Evolutionary conservation across 176 grass and related monocot genomes (phyloP), one percentile per base, ranked within the genome.

Genomic region (Thinopyrum elongatum): DNA sequence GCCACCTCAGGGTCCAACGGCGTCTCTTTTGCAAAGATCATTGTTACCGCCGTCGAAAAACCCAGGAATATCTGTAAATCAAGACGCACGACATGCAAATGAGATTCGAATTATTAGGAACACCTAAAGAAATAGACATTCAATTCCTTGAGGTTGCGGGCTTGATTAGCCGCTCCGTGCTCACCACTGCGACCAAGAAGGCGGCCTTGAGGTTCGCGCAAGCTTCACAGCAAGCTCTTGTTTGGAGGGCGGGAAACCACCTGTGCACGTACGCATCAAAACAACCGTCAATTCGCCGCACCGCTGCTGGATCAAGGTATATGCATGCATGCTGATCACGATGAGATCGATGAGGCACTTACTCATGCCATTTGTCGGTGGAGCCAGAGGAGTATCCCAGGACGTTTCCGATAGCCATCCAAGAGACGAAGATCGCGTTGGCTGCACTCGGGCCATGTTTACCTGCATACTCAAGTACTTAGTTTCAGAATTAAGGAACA

Each of bases 391-490:
- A 91, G 82, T 95, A 93, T 80, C 91, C 95, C 41, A 98, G 74
- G 75, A 95, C 87, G 83, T 98, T 98, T 14, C 93, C 93, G 12
- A 95, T 55, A 30, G 91, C 95, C 95, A 98, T 98, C 95, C 95
- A 93, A 60, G 93, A 93, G 25, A 86, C 88, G 78, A 95, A 97
- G 82, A 97, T 97, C 31, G 88, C 95, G 76, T 97, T 95, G 6
- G 92, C 95, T 44, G 82, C 78, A 81, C 78, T 91, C 10, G 86
- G 88, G 4, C 95, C 90, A 38, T 94, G 88, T 31, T 61, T 65
- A 67, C 92, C 95, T 93, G 39, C 36, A 64, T 10, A 13, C 22
- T 41, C 51, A 65, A 25, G 65, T 25, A 33, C n/a, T 11, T 26
- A n/a, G 36, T 65, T 34, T 80, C 60, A 87, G 36, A 34, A 51